A percentile compares a stretch with the other conserved stretches of the same genome.
These are phyloP conservation scores for Talaromyces piceae DNA, from an alignment of 2,329 filamentous ascomycete species.

Conservation along the genomic window DNA sequence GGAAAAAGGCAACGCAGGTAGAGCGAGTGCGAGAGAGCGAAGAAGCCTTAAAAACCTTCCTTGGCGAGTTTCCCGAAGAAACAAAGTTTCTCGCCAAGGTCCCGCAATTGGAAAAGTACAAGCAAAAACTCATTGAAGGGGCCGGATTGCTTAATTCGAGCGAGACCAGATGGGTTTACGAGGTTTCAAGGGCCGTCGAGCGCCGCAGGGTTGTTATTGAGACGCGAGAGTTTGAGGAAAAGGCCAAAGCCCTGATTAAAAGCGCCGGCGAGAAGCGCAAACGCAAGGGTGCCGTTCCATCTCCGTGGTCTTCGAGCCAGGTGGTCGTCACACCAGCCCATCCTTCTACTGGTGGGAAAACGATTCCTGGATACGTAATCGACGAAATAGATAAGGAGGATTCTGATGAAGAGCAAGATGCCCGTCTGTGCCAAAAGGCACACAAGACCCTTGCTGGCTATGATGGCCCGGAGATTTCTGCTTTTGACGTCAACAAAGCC, in stretches of 20 bases:
- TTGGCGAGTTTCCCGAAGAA: not conserved
- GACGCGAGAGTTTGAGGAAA: not conserved
- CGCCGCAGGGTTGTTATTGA: not conserved
- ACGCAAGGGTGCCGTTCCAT: not conserved
- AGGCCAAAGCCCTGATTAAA: not conserved
- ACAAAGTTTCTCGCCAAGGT: not conserved
- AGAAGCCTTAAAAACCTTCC: not conserved
- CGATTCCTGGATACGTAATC: not conserved
- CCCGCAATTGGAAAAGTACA: not conserved
- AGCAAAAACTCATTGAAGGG: not conserved
- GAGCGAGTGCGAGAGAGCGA: not conserved
- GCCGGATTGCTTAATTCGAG: not conserved
- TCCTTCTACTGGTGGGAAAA: conserved; percentile 6
- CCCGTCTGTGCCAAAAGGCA: not conserved
- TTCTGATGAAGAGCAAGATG: not conserved
- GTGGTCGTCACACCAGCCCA: not conserved
- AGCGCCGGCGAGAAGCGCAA: not conserved
- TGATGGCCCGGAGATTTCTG: not conserved
- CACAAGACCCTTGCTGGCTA: not conserved
- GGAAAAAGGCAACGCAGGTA: conserved; percentile 3
- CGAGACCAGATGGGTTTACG: not conserved
- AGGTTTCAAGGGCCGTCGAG: not conserved
- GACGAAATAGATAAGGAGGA: not conserved
- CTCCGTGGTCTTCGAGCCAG: not conserved
- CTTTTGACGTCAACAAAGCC: not conserved